phyloP scores from a whole-genome alignment of 495 filamentous ascomycete genomes.

The Penicillium subrubescens region DNA sequence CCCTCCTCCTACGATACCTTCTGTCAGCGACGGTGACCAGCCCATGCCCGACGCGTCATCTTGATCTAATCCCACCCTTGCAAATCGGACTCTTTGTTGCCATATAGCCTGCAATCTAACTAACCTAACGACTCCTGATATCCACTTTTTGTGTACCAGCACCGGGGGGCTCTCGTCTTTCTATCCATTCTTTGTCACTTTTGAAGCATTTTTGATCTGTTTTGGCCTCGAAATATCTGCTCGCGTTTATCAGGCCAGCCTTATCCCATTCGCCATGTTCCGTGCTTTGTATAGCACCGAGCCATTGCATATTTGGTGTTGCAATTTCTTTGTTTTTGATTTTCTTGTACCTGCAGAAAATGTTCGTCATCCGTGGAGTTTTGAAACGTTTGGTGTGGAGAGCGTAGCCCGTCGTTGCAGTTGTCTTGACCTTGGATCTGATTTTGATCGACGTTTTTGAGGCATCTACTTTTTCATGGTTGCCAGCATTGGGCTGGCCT shows the following conservation, averaged over 20 bases:
- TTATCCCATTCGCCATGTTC: constrained; percentile 5
- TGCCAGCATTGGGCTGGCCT: constrained; percentile 5
- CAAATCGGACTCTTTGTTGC: background rate
- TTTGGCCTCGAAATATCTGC: constrained; percentile 13
- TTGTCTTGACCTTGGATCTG: background rate
- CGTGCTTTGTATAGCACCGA: constrained; percentile 18
- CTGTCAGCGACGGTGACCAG: constrained; percentile 37
- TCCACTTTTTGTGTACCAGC: constrained; percentile 27
- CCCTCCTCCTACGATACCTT: constrained; percentile 34
- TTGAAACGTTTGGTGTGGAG: background rate
- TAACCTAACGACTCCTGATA: constrained; percentile 32
- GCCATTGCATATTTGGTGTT: constrained; percentile 29
- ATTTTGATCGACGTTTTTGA: background rate
- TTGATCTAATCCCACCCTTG: constrained; percentile 11
- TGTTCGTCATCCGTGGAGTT: constrained; percentile 14
- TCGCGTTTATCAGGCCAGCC: background rate
- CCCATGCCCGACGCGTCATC: constrained; percentile 45
- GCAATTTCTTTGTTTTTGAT: constrained; percentile 11
- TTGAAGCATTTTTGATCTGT: constrained; percentile 12
- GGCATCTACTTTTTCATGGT: background rate
- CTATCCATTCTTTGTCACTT: constrained; percentile 2
- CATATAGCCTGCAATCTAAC: constrained; percentile 25
- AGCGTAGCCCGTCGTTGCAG: too few relatives aligned
- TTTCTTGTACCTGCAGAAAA: constrained; percentile 8
- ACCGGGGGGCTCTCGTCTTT: constrained; percentile 16